Evolutionary conservation across 345 rosid genomes (phyloP), one percentile per base, ranked within the genome.

Genomic region (Rhodamnia argentea): DNA sequence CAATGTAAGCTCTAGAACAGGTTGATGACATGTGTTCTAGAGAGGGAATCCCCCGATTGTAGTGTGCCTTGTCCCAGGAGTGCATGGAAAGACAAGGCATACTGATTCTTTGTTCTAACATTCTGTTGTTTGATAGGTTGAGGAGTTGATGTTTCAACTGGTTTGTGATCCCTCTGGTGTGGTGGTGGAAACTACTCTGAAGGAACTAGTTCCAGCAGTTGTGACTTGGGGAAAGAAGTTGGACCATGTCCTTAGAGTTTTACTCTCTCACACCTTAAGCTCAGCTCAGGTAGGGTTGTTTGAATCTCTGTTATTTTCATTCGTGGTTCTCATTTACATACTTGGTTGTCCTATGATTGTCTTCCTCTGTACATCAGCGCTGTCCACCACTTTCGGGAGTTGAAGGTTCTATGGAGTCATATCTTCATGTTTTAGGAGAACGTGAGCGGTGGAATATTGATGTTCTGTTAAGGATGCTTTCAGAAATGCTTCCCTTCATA

Each of bases 351-450:
- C 83, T 75, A 57, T 83, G 83, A 75, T 62, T 58, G 88, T 70
- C 52, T 52, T 81, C 40, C 86, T 84, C 40, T 59, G 40, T 75
- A 62, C 87, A 88, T 87, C 93, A 97, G 99, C 94, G 89, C 64
- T 95, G 99, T 82, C 98, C 99, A 57, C 98, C 98, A 76, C 93
- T 96, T 89, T 96, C 99, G 74, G 99, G 99, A 56, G 98, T 97
- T 88, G 97, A 97, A 92, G 98, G 99, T 83, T 95, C 99, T 82
- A 85, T 96, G 87, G 99, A 97, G 89, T 95, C 96, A 84, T 96
- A 96, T 89, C 90, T 97, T 84, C 98, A 91, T 88, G 96, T 92
- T 86, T 88, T 97, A 86, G 99, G 99, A 88, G 98, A 96, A 93
- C 93, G 96, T 53, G 98, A 97, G 88, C 98, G 95, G 78, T 96